These are phyloP conservation scores for Westerdykella sp. DNA, from an alignment of 2,329 filamentous ascomycete genomes.

Conservation along the genomic window DNA sequence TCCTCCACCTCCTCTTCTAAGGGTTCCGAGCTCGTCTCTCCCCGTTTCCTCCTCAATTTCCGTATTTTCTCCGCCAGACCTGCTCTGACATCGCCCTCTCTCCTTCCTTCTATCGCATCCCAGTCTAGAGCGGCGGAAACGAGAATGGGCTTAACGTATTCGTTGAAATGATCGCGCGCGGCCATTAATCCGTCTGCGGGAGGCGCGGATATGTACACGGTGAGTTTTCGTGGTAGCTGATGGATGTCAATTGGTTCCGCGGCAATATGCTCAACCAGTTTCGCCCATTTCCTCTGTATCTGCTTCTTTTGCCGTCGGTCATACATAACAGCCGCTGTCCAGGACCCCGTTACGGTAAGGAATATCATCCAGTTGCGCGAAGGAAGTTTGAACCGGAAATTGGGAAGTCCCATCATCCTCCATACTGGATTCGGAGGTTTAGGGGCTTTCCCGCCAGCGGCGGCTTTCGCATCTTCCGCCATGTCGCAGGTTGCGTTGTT, in stretches of 20 bases:
- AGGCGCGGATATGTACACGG: conserved; percentile 77
- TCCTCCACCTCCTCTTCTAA: conserved; percentile 49
- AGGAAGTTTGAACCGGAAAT: conserved; percentile 74
- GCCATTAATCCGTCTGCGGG: conserved; percentile 77
- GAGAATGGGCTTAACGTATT: conserved; percentile 90
- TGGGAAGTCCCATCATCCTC: conserved; percentile 56
- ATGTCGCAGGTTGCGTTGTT: too few relatives aligned
- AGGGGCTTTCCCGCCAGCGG: conserved; percentile 16
- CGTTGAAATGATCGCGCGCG: conserved; percentile 91
- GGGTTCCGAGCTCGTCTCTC: conserved; percentile 44
- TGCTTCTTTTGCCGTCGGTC: conserved; percentile 86
- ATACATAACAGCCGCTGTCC: conserved; percentile 78
- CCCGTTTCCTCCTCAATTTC: conserved; percentile 54
- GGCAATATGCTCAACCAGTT: conserved; percentile 76
- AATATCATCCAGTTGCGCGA: conserved; percentile 99
- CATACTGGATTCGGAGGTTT: conserved; percentile 35
- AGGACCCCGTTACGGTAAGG: conserved; percentile 68
- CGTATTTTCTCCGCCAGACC: conserved; percentile 82
- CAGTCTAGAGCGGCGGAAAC: conserved; percentile 88
- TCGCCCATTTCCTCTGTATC: conserved; percentile 79
- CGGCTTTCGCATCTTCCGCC: not conserved
- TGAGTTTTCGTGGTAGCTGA: conserved; percentile 74
- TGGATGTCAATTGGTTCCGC: conserved; percentile 66
- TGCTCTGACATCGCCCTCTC: conserved; percentile 86
- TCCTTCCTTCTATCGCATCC: conserved; percentile 87